A percentile compares a stretch with the other conserved stretches of the same genome.
Conservation (phyloP, 805 yeast species). For the Kodamaea neixiangensis region DNA sequence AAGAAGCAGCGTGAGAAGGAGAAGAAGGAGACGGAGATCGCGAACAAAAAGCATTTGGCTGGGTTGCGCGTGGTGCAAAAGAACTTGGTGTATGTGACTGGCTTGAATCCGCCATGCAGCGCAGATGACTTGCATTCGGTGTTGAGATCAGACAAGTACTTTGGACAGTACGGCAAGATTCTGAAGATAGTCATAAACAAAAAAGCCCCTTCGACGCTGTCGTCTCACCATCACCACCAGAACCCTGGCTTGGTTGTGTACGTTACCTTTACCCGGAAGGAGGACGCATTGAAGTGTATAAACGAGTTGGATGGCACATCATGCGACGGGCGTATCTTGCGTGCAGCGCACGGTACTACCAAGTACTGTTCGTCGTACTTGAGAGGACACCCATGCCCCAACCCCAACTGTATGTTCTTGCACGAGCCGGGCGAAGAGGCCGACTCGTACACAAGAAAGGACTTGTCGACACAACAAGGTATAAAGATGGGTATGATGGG, state of each 20-base stretch:
- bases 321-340: constrained; percentile 83
- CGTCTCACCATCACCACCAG: constrained; percentile 41
- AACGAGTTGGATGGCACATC: constrained; percentile 90
- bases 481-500: constrained; percentile 55
- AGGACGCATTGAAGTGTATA: constrained; percentile 93
- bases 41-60: constrained; percentile 83
- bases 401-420: constrained; percentile 97
- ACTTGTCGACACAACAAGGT: constrained; percentile 74
- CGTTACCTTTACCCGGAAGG: constrained; percentile 89
- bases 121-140: constrained; percentile 82
- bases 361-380: constrained; percentile 96
- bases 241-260: constrained; percentile 90
- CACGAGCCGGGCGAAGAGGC: constrained; percentile 99
- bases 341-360: constrained; percentile 98
- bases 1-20: constrained; percentile 88
- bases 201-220: constrained; percentile 51
- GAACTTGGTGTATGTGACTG: constrained; percentile 94
- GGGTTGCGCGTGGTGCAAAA: constrained; percentile 99
- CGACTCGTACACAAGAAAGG: constrained; percentile 91
- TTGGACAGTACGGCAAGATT: constrained; percentile 98
- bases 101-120: constrained; percentile 81
- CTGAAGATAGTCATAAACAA: constrained; percentile 91
- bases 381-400: constrained; percentile 94
- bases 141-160: constrained; percentile 85
- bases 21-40: constrained; percentile 84